Conservation (phyloP, 495 filamentous ascomycete species). For the Aspergillus heteromorphus region DNA sequence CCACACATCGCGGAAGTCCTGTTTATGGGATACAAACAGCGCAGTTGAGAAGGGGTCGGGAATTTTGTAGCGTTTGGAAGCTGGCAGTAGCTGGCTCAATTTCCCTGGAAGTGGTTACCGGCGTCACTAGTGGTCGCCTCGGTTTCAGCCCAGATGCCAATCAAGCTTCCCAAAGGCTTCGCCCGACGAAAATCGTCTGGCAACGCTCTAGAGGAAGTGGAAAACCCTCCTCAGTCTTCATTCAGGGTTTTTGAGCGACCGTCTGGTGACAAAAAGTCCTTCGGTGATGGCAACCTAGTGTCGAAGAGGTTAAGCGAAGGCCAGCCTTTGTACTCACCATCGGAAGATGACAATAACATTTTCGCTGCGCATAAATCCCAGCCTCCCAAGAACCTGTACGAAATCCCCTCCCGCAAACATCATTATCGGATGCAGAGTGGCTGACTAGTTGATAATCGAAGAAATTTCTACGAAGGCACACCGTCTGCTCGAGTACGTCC, state of each 20-base stretch:
- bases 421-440: conserved; percentile 6
- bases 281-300: conserved; percentile 43
- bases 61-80: conserved; percentile 6
- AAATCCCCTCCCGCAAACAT: conserved; percentile 12
- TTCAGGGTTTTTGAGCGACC: conserved; percentile 60
- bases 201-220: conserved; percentile 55
- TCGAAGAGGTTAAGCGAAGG: conserved; percentile 37
- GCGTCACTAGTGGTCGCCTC: conserved; percentile 10
- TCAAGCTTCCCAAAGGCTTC: conserved; percentile 63
- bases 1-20: neutral
- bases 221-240: conserved; percentile 43
- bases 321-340: conserved; percentile 33
- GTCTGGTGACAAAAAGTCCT: conserved; percentile 38
- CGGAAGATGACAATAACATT: conserved; percentile 48
- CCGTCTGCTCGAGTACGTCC: conserved; percentile 61
- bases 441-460: conserved; percentile 50
- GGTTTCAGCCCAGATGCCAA: conserved; percentile 49
- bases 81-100: conserved; percentile 9
- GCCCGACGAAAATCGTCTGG: conserved; percentile 62
- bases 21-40: conserved; percentile 16
- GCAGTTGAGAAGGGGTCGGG: conserved; percentile 6
- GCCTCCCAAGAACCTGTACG: conserved; percentile 40
- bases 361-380: conserved; percentile 32
- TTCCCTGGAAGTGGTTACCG: conserved; percentile 9
- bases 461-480: conserved; percentile 60